Percentiles rank a stretch among this genome's conserved stretches.
Evolutionary conservation across 257 asterid species (phyloP).

Genomic region (Solanum bukasovii): DNA sequence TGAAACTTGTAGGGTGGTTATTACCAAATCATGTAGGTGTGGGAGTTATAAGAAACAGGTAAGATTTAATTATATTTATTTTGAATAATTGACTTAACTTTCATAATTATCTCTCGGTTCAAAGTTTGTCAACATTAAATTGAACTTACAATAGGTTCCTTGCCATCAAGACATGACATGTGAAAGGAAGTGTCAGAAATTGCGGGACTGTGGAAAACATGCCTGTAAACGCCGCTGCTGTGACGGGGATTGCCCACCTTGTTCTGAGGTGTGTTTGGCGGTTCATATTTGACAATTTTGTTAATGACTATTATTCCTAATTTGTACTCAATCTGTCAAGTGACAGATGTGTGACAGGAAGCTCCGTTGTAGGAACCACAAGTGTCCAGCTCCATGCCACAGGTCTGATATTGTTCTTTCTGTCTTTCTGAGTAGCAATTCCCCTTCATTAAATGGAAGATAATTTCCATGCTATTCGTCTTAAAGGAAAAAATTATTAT

Average conservation of each 20-base stretch:
- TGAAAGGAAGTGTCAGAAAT: slow-evolving; percentile 80
- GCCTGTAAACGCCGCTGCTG: slow-evolving; percentile 94
- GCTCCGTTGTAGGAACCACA: slow-evolving; percentile 93
- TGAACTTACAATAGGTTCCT: slow-evolving; percentile 70
- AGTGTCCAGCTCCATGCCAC: slow-evolving; percentile 96
- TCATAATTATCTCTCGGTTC: not conserved
- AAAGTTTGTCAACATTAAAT: slow-evolving; percentile 14
- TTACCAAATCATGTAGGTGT: slow-evolving; percentile 88
- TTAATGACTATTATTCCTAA: not conserved
- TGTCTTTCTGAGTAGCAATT: not conserved
- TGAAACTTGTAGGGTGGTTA: slow-evolving; percentile 61
- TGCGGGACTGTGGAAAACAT: slow-evolving; percentile 83
- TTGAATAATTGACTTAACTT: not conserved
- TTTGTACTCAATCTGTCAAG: not conserved
- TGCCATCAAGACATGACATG: slow-evolving; percentile 89
- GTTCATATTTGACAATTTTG: not conserved
- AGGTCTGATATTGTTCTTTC: slow-evolving; percentile 33
- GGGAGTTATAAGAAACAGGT: slow-evolving; percentile 94
- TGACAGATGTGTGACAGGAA: slow-evolving; percentile 78
- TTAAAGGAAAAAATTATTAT: not conserved
- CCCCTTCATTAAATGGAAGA: not conserved
- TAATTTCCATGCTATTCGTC: not conserved
- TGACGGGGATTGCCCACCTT: slow-evolving; percentile 92
- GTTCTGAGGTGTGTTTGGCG: slow-evolving; percentile 64
- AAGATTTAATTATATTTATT: not conserved